Evolutionary conservation across 208 protist species (phyloP).

Genomic region (Crithidia bombi): DNA sequence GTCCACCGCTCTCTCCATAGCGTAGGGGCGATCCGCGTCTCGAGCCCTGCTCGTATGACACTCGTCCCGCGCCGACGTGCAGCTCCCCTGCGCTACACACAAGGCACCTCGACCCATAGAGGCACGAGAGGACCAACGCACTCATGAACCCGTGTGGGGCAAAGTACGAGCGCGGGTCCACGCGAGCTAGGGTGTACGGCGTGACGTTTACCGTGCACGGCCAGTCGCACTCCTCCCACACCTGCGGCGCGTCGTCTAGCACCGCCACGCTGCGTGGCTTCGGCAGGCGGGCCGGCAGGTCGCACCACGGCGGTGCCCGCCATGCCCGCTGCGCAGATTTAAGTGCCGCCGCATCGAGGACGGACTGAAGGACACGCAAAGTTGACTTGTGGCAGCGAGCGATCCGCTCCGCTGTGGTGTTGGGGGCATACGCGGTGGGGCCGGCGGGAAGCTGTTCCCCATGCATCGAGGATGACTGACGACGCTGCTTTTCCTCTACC

Average conservation of each 20-base stretch:
- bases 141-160: slow-evolving; percentile 41
- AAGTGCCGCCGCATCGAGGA: slow-evolving; percentile 20
- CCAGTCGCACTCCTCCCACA: slow-evolving; percentile 77
- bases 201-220: slow-evolving; percentile 56
- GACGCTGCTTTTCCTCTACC: background rate
- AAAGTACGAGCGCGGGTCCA: slow-evolving; percentile 70
- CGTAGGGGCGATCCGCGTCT: background rate
- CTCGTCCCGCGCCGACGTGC: background rate
- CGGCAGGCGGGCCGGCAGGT: slow-evolving; percentile 22
- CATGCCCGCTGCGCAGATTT: slow-evolving; percentile 18
- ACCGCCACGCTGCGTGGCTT: slow-evolving; percentile 64
- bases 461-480: background rate
- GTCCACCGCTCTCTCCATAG: background rate
- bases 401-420: slow-evolving; percentile 18
- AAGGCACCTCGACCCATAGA: slow-evolving; percentile 57
- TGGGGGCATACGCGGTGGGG: background rate
- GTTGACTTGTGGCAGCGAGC: slow-evolving; percentile 18
- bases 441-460: background rate
- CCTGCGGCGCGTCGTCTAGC: slow-evolving; percentile 78
- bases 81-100: slow-evolving; percentile 36
- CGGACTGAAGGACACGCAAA: slow-evolving; percentile 6
- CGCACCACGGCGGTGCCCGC: slow-evolving; percentile 32
- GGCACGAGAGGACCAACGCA: slow-evolving; percentile 49
- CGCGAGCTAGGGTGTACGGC: slow-evolving; percentile 71
- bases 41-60: background rate